Base-by-base conservation (phyloP, 768 basidiomycete genomes). In the Lepiota brunneoincarnata region DNA sequence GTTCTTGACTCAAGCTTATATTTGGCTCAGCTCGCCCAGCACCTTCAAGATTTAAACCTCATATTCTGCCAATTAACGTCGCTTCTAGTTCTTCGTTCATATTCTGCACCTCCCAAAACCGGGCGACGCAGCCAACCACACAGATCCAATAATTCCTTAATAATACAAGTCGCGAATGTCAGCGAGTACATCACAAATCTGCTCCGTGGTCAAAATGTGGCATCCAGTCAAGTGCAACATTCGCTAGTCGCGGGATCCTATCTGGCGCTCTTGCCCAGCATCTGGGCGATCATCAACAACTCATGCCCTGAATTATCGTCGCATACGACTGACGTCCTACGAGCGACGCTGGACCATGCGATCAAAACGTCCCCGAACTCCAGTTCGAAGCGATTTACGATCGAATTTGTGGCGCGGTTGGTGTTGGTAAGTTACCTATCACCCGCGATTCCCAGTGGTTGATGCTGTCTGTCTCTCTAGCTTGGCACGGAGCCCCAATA, bases 61-160 rank as follows among this genome's bases (percentile, higher is more conserved):
- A 79, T 82, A 40, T 92, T 85, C 67, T 91, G 90, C 69, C 86
- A 91, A 66, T 75, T 94, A 9, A 78, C 77, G 5, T 88, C 90
- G 2, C 71, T 90, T 20, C 70, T 87, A 18, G 69, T 80, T 31
- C 75, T 86, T 54, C 67, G 70, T 4, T 65, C 68, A 28, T 59
- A 65, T 42, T 54, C 20, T 55, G 58, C 61, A 26, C 53, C 57
- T 12, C 49, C 61, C 12, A 63, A 60, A 23, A 43, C 52, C 28
- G 55, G 35, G n/a, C 66, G 61, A 38, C 67, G 57, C 49, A 54
- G 56, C 43, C 58, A 59, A 49, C 54, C 54, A 58, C 58, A 39
- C 28, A 58, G 49, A 42, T 53, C 21, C 17, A 34, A 38, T 31
- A 35, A 37, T 36, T 49, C 47, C 20, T 20, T 58, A 31, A 59